A percentile compares a stretch with the other conserved stretches of the same genome.
Evolutionary conservation across 2,329 filamentous ascomycete species (phyloP).

Genomic region (Phialophora tarda): DNA sequence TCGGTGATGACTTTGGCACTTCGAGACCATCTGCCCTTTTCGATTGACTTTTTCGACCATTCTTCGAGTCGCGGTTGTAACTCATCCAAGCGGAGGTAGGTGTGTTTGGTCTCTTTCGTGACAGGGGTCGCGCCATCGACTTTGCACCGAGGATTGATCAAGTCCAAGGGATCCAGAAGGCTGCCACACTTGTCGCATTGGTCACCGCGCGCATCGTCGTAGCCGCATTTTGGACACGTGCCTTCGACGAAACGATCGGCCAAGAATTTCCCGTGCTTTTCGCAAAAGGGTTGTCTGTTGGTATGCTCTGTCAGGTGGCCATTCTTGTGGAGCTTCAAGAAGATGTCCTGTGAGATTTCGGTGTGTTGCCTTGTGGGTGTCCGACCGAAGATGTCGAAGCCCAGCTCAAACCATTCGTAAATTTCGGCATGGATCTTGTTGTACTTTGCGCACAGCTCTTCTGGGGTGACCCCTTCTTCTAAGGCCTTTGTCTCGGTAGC

Average conservation of each 20-base stretch:
- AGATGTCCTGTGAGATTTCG: constrained; percentile 90
- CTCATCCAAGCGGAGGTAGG: constrained; percentile 85
- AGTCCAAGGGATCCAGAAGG: constrained; percentile 72
- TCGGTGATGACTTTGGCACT: constrained; percentile 54
- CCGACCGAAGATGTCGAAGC: constrained; percentile 92
- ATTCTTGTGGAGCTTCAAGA: constrained; percentile 83
- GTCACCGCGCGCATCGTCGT: constrained; percentile 73
- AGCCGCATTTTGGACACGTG: constrained; percentile 59
- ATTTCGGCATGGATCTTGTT: constrained; percentile 86
- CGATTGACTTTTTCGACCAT: constrained; percentile 76
- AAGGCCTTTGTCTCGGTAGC: constrained; percentile 95
- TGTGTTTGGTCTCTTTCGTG: constrained; percentile 81
- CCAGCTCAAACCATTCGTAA: constrained; percentile 95
- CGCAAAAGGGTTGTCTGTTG: constrained; percentile 89
- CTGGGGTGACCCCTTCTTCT: constrained; percentile 80
- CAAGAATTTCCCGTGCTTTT: constrained; percentile 69
- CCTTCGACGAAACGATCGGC: constrained; percentile 72
- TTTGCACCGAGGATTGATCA: constrained; percentile 89
- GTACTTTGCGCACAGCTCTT: constrained; percentile 89
- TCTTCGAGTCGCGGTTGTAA: constrained; percentile 76
- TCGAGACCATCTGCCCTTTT: constrained; percentile 64
- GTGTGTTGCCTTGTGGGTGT: constrained; percentile 90
- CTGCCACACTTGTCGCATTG: constrained; percentile 78
- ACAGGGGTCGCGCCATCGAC: constrained; percentile 83
- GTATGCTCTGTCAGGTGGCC: constrained; percentile 85